A percentile compares a stretch with the other conserved stretches of the same genome.
These are phyloP conservation scores for Phoenix roebelenii DNA, from an alignment of 176 grass and related monocot genomes.

Conservation along the genomic window DNA sequence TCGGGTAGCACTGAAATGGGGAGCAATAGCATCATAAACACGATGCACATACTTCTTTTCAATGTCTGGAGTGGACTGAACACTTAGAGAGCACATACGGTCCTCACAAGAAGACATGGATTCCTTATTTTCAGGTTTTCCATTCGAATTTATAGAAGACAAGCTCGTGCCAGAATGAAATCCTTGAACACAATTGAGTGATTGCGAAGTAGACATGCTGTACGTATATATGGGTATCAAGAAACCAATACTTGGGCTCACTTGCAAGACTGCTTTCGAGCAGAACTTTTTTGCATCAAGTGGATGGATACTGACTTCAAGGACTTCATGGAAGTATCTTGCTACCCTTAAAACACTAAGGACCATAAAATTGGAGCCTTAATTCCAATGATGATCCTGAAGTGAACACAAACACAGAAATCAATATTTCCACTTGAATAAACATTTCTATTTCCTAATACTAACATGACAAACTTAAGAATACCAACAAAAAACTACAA, in stretches of 20 bases:
- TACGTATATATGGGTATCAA: neutral
- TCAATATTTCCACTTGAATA: no score
- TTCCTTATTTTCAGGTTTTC: neutral
- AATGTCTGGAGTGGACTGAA: slow-evolving; percentile 70
- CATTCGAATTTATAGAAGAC: neutral
- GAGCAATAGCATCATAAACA: slow-evolving; percentile 92
- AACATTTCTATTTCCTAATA: no score
- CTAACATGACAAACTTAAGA: no score
- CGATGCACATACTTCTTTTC: slow-evolving; percentile 81
- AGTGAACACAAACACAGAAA: no score
- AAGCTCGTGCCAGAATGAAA: neutral
- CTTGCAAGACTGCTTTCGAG: neutral
- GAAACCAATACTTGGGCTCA: neutral
- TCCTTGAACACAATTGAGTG: neutral
- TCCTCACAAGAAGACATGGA: neutral
- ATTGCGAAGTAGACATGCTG: slow-evolving; percentile 1
- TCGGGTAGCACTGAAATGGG: slow-evolving; percentile 80
- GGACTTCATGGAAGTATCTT: slow-evolving; percentile 1
- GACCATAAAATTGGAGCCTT: slow-evolving; percentile 24
- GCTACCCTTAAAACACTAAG: slow-evolving; percentile 17
- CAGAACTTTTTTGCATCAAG: neutral
- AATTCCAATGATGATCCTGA: slow-evolving; percentile 3
- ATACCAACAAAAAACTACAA: no score
- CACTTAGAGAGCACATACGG: slow-evolving; percentile 19
- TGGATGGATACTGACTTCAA: neutral